These are phyloP conservation scores for Atkinsonella hypoxylon DNA, from an alignment of 2,329 filamentous ascomycete species.

Conservation along the genomic window DNA sequence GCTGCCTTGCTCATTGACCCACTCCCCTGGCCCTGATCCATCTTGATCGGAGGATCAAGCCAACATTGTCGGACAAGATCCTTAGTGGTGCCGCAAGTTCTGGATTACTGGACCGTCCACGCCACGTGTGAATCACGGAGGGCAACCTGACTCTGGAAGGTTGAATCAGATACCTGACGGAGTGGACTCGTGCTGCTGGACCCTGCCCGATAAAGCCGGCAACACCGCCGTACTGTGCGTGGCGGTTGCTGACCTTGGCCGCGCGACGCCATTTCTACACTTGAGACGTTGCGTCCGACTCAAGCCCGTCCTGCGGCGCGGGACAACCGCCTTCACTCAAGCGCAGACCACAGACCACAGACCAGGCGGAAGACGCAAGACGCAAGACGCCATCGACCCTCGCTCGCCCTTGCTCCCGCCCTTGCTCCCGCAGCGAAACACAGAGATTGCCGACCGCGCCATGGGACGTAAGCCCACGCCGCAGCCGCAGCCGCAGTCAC, in stretches of 20 bases:
- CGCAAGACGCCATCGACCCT: too few species aligned
- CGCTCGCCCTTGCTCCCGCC: background rate
- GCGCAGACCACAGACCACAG: background rate
- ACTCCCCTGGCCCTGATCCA: too few species aligned
- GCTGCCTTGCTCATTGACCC: too few species aligned
- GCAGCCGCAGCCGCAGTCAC: slow-evolving; percentile 38
- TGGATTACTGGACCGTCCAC: background rate
- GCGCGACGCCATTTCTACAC: background rate
- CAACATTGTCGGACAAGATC: background rate
- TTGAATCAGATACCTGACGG: background rate
- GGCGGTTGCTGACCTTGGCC: background rate
- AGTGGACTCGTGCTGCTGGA: background rate
- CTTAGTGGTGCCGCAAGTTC: background rate
- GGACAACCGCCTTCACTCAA: background rate
- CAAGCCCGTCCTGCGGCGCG: background rate
- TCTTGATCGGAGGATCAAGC: too few species aligned
- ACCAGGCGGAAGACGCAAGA: background rate
- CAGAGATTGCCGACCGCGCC: slow-evolving; percentile 5
- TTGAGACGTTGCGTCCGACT: background rate
- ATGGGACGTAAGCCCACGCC: slow-evolving; percentile 50
- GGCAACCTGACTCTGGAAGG: too few species aligned
- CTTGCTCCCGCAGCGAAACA: background rate
- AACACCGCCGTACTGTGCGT: background rate
- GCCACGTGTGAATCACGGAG: background rate
- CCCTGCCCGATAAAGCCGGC: background rate